A percentile compares a stretch with the other conserved stretches of the same genome.
Evolutionary conservation across 1,284 basidiomycete species (phyloP).

Genomic region (Chondrostereum purpureum): DNA sequence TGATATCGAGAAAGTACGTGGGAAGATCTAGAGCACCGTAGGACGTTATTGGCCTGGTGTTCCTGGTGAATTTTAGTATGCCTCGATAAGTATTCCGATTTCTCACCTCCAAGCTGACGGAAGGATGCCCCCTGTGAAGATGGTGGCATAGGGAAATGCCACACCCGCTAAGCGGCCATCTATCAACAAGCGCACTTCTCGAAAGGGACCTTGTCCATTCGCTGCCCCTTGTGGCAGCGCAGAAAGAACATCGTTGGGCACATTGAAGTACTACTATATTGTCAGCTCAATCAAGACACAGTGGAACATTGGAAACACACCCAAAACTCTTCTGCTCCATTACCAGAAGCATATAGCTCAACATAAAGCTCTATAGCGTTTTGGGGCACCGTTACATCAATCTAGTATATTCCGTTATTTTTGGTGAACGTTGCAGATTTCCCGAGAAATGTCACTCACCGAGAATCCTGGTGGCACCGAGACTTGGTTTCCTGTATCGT

Average conservation of each 20-base stretch:
- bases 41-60: conserved; percentile 63
- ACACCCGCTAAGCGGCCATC: conserved; percentile 70
- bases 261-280: conserved; percentile 74
- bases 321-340: conserved; percentile 74
- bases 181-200: conserved; percentile 71
- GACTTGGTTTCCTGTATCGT: conserved; percentile 58
- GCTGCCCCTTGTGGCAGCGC: conserved; percentile 49
- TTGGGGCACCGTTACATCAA: conserved; percentile 60
- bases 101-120: conserved; percentile 65
- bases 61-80: too few species aligned
- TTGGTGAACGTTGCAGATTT: neutral
- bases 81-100: too few species aligned
- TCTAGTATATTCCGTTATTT: too few species aligned
- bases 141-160: conserved; percentile 71
- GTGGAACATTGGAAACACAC: too few species aligned
- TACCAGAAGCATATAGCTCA: conserved; percentile 69
- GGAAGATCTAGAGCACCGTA: conserved; percentile 77
- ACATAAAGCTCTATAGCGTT: conserved; percentile 66
- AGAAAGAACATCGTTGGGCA: conserved; percentile 51
- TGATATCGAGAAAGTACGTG: conserved; percentile 73
- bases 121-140: conserved; percentile 66
- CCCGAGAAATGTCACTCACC: conserved; percentile 28
- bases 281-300: too few species aligned
- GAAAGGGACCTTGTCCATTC: conserved; percentile 63
- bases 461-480: conserved; percentile 70